phyloP scores from a whole-genome alignment of 2,329 filamentous ascomycete species.

The Penicillium hesseltinei region DNA sequence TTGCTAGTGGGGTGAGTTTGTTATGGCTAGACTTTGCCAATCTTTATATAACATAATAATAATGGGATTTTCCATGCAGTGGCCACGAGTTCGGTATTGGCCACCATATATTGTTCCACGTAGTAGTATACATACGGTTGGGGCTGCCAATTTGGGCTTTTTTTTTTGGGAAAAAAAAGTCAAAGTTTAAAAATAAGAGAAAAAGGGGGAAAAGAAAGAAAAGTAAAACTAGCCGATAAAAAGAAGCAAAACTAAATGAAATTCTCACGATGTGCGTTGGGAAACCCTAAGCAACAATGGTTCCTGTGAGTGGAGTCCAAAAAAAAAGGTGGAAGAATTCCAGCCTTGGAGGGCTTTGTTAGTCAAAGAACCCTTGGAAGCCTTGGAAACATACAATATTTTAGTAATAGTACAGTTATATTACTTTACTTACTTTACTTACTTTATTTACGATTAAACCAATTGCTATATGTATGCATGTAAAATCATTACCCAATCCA shows the following conservation, averaged over 20 bases:
- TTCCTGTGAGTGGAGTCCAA: neutral
- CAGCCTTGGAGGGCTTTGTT: neutral
- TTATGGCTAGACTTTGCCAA: neutral
- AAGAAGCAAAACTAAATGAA: neutral
- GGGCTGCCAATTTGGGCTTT: constrained; percentile 2
- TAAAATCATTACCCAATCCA: neutral
- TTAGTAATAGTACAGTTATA: neutral
- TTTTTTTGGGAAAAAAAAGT: neutral
- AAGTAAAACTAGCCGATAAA: neutral
- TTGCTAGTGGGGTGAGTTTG: constrained; percentile 22
- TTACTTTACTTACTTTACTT: neutral
- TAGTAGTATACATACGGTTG: neutral
- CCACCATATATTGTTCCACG: neutral
- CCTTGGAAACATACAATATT: neutral
- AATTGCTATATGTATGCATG: neutral
- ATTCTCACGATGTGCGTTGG: neutral
- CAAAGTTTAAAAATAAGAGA: neutral
- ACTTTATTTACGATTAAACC: no score
- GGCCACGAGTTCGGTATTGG: neutral
- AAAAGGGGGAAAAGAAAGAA: neutral
- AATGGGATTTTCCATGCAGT: neutral
- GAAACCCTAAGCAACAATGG: neutral
- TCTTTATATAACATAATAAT: neutral
- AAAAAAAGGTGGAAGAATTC: neutral
- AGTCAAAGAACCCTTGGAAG: neutral